Conservation (phyloP, 2,329 filamentous ascomycete genomes). For the Zymoseptoria ardabiliae region DNA sequence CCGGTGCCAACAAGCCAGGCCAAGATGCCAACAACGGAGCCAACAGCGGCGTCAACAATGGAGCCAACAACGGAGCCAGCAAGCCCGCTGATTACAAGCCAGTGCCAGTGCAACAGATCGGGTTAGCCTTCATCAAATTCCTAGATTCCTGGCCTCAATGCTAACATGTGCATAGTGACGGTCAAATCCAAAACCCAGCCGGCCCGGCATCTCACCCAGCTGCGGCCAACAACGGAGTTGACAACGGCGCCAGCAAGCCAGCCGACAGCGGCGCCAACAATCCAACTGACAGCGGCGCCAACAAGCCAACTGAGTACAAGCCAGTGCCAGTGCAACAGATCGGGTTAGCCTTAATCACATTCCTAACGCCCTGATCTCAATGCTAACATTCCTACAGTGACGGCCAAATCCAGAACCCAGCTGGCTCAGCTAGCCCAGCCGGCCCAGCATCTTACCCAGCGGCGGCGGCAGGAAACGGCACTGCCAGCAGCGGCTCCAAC, state of each 20-base stretch:
- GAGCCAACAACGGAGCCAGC: not conserved
- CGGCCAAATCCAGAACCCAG: not conserved
- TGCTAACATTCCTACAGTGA: too few relatives aligned
- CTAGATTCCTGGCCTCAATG: not conserved
- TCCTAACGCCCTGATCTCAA: too few relatives aligned
- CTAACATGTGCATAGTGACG: not conserved
- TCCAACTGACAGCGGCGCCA: too few relatives aligned
- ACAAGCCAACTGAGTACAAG: too few relatives aligned
- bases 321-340: too few relatives aligned
- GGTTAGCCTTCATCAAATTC: not conserved
- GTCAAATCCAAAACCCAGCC: not conserved
- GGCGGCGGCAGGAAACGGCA: not conserved
- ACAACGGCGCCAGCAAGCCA: too few relatives aligned
- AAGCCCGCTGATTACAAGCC: not conserved
- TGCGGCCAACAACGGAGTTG: too few relatives aligned
- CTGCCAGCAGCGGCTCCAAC: too few relatives aligned
- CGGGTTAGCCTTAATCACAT: too few relatives aligned
- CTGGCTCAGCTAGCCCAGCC: not conserved
- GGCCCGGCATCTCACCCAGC: not conserved
- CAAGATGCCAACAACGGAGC: not conserved
- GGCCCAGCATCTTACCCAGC: not conserved
- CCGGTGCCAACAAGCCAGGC: too few relatives aligned
- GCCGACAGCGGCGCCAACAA: not conserved
- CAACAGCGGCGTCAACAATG: not conserved
- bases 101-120: not conserved